Conservation (phyloP, 768 basidiomycete genomes). For the Guyanaporus albipodus region DNA sequence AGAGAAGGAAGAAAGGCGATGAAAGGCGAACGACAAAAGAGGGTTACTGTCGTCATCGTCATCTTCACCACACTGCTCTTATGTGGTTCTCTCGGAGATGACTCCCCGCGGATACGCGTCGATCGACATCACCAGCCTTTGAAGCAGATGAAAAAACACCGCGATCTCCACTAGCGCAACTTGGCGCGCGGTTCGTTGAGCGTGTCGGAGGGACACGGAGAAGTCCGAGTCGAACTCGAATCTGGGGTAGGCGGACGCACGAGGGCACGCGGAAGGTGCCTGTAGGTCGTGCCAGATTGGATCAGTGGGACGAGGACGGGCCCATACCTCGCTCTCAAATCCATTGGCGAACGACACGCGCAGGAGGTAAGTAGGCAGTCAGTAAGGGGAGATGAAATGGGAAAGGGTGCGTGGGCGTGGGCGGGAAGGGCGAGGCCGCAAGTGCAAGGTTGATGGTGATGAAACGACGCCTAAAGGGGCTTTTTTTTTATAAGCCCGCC, state of each 20-base stretch:
- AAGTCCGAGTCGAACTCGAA: constrained; percentile 24
- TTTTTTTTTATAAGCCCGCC: constrained; percentile 14
- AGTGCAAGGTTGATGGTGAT: not conserved
- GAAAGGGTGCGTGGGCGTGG: not conserved
- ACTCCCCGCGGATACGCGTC: constrained; percentile 1
- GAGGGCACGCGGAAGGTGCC: constrained; percentile 6
- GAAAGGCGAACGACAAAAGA: no score
- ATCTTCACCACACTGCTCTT: no score
- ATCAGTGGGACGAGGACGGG: not conserved
- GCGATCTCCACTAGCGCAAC: constrained; percentile 19
- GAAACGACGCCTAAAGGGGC: not conserved
- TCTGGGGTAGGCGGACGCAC: constrained; percentile 12
- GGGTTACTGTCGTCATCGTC: no score
- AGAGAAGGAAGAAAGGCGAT: no score
- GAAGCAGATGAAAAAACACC: constrained; percentile 20
- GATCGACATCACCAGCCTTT: constrained; percentile 20
- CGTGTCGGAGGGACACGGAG: constrained; percentile 22
- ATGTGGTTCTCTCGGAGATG: constrained; percentile 12
- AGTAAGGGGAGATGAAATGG: not conserved
- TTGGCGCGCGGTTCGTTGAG: constrained; percentile 19
- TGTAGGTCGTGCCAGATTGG: not conserved
- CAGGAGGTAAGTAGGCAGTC: constrained; percentile 1
- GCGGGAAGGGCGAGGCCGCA: not conserved
- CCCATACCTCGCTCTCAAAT: constrained; percentile 9
- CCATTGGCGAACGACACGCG: no score